Base-by-base conservation (phyloP, 2,329 filamentous ascomycete species). In the Domatiomyces catenatus region DNA sequence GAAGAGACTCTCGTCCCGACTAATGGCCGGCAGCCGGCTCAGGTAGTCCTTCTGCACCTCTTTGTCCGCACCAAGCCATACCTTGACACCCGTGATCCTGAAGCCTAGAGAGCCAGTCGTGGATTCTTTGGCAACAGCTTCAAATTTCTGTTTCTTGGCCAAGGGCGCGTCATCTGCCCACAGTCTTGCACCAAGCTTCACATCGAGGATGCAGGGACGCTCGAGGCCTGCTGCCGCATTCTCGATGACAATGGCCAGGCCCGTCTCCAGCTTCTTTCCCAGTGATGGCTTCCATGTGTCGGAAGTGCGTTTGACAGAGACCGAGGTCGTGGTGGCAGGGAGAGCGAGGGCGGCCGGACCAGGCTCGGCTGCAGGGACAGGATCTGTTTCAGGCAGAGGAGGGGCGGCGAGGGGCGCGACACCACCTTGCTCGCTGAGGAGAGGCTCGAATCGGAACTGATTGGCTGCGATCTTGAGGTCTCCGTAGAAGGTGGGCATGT, bases 401-500 rank as follows among this genome's bases (percentile, higher is more conserved):
- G 26, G 20, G 12, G 48, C 71, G 28, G 70, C 71, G 66, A 52
- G 71, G 57, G 68, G 59, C 46, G 62, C 63, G 51, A 64, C 61
- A 47, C 64, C 58, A 56, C 63, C 60, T 46, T 66, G 64, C 49
- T 64, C 70, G 46, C 81, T 72, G 56, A 76, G 77, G n/a, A 94
- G 77, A 24, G 73, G 70, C 20, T 10, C 22, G 2, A 47, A n/a
- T 18, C 24, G 20, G 28, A 28, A 10, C 17, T 47, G 45, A 32
- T 47, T 19, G 17, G 45, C 17, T 18, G 45, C 45, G 17, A 28
- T 22, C 19, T 18, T 18, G 47, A 98, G 73, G 2, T 81, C 84
- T 53, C 92, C 92, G 68, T 94, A 79, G 68, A 81, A 96, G 4
- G 79, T 75, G 45, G 92, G 90, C 74, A 96, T 90, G 60, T 90